These are phyloP conservation scores for Ensete ventricosum DNA, from an alignment of 176 grass and related monocot species.

Conservation along the genomic window DNA sequence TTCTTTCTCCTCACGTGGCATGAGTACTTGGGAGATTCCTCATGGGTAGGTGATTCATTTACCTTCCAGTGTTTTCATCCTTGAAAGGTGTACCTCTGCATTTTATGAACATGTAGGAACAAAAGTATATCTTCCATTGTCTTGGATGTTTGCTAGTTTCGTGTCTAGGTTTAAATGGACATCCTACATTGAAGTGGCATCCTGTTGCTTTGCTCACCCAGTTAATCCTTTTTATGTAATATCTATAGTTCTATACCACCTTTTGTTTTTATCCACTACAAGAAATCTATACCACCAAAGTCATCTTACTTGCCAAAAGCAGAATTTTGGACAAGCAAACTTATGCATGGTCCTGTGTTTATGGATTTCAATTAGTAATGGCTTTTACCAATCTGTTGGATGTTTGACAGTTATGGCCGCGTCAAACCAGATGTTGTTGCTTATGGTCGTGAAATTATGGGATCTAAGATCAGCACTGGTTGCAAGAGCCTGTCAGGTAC, in stretches of 20 bases:
- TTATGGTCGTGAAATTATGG: constrained; percentile 95
- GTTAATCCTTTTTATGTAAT: no score
- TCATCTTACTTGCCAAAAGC: constrained; percentile 6
- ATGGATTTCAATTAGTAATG: constrained; percentile 11
- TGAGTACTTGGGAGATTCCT: constrained; percentile 99
- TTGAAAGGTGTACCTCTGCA: background rate
- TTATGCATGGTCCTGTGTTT: background rate
- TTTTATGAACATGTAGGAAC: background rate
- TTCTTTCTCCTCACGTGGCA: constrained; percentile 97
- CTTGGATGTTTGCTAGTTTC: background rate
- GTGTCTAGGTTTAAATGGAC: background rate
- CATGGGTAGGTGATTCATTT: constrained; percentile 58
- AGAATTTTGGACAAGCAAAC: background rate
- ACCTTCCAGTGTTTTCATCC: background rate
- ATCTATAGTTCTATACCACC: no score
- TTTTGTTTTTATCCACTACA: background rate
- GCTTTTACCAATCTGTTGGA: constrained; percentile 16
- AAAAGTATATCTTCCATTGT: background rate
- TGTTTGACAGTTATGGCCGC: constrained; percentile 74
- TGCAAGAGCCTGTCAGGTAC: constrained; percentile 97
- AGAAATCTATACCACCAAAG: background rate
- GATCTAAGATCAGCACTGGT: constrained; percentile 97
- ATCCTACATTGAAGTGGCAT: no score
- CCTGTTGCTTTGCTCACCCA: no score
- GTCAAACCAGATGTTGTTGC: constrained; percentile 95